Conservation (phyloP, 2,329 filamentous ascomycete genomes). For the Huntiella omanensis region DNA sequence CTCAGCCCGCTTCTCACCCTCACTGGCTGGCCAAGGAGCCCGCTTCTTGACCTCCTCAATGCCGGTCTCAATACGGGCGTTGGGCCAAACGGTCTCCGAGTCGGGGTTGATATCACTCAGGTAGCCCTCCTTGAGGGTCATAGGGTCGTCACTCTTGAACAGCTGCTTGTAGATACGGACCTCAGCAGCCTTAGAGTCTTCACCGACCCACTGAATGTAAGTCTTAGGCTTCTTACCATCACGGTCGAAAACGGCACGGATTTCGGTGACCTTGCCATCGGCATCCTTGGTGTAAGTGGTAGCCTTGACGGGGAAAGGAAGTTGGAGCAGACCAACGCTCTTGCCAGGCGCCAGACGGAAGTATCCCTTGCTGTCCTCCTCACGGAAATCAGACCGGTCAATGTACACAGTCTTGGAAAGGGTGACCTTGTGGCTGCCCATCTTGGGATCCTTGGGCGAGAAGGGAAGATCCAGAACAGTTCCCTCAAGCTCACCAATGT, state of each 20-base stretch:
- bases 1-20: constrained; percentile 42
- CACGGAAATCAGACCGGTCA: constrained; percentile 62
- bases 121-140: constrained; percentile 60
- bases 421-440: constrained; percentile 39
- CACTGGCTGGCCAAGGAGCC: constrained; percentile 68
- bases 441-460: constrained; percentile 57
- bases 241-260: constrained; percentile 46
- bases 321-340: constrained; percentile 55
- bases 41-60: constrained; percentile 56
- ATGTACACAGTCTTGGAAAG: constrained; percentile 73
- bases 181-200: constrained; percentile 49
- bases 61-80: constrained; percentile 67
- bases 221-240: constrained; percentile 59
- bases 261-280: constrained; percentile 45
- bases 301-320: constrained; percentile 51
- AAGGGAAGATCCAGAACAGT: constrained; percentile 55
- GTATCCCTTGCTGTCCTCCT: constrained; percentile 55
- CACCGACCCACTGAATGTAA: constrained; percentile 72
- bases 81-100: constrained; percentile 58
- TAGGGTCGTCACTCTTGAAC: constrained; percentile 74
- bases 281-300: constrained; percentile 50
- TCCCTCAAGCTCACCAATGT: constrained; percentile 47
- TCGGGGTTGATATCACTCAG: constrained; percentile 69
- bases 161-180: constrained; percentile 64
- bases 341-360: constrained; percentile 67